These are phyloP conservation scores for Areca catechu DNA, from an alignment of 176 grass and related monocot genomes.

Conservation along the genomic window DNA sequence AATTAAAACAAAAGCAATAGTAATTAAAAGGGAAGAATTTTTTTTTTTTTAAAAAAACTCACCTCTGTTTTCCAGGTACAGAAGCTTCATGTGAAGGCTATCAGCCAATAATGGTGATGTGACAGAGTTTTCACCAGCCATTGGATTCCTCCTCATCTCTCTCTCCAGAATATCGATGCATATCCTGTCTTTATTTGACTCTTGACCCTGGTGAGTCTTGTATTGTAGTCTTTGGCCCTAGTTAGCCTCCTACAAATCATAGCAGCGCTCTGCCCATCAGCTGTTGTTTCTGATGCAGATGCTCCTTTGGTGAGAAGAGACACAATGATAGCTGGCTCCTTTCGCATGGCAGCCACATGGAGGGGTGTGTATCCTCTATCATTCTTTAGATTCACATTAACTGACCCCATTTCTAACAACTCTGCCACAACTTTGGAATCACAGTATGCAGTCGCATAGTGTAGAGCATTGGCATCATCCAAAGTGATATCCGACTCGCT, in stretches of 20 bases:
- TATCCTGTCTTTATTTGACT: constrained; percentile 92
- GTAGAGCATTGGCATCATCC: constrained; percentile 80
- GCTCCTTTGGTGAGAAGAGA: constrained; percentile 78
- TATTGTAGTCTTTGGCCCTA: constrained; percentile 62
- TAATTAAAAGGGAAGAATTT: no score
- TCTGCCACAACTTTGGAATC: constrained; percentile 87
- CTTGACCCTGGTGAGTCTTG: constrained; percentile 63
- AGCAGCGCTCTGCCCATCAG: constrained; percentile 61
- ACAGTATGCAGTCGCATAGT: constrained; percentile 87
- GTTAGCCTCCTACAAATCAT: constrained; percentile 78
- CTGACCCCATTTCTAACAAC: constrained; percentile 49
- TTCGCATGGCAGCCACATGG: constrained; percentile 92
- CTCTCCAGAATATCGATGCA: constrained; percentile 93
- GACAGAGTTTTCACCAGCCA: constrained; percentile 68
- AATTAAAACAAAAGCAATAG: neutral
- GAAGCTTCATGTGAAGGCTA: constrained; percentile 80
- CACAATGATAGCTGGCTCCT: constrained; percentile 80
- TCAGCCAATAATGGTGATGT: constrained; percentile 89
- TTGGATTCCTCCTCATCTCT: constrained; percentile 77
- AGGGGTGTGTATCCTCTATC: constrained; percentile 65
- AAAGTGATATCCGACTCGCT: constrained; percentile 85
- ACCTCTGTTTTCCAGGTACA: constrained; percentile 99
- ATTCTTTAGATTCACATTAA: constrained; percentile 90
- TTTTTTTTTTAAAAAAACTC: no score
- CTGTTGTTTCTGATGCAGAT: constrained; percentile 40